phyloP scores from a whole-genome alignment of 805 yeast genomes.

The Ogataea neopini region DNA sequence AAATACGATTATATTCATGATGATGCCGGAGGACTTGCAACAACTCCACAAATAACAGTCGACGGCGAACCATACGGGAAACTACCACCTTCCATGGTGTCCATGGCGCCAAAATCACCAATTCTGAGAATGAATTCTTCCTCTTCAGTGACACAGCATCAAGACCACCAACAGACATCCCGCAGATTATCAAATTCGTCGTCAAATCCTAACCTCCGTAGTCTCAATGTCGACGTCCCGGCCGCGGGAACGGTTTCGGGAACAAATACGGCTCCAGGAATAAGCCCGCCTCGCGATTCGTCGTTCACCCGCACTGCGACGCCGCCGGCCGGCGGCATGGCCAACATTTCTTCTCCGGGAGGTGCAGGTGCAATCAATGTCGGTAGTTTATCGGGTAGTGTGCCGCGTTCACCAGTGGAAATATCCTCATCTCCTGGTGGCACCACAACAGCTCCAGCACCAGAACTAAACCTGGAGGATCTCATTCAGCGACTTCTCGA shows the following conservation, averaged over 20 bases:
- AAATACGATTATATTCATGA: conserved; percentile 28
- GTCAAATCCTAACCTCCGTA: conserved; percentile 12
- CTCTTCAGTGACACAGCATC: conserved; percentile 24
- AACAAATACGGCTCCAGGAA: not conserved
- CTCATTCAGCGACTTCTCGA: conserved; percentile 87
- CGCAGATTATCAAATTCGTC: conserved; percentile 11
- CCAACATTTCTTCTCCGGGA: not conserved
- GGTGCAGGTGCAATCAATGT: not conserved
- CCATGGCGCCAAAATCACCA: conserved; percentile 36
- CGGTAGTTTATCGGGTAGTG: not conserved
- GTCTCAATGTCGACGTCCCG: conserved; percentile 9
- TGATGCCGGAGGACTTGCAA: conserved; percentile 8
- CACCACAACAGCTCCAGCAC: not conserved
- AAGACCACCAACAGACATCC: conserved; percentile 3
- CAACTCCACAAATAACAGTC: conserved; percentile 17
- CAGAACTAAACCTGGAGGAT: conserved; percentile 60
- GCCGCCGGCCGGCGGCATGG: not conserved
- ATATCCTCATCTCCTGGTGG: conserved; percentile 7
- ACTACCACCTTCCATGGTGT: conserved; percentile 37
- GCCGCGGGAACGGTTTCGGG: not conserved
- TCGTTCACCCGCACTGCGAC: not conserved
- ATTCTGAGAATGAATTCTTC: conserved; percentile 35
- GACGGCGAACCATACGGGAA: conserved; percentile 19
- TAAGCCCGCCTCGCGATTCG: not conserved
- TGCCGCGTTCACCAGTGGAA: conserved; percentile 24